Percentiles rank a stretch among this genome's conserved stretches.
These are phyloP conservation scores for Pleurotus djamor DNA, from an alignment of 768 basidiomycete genomes.

Conservation along the genomic window DNA sequence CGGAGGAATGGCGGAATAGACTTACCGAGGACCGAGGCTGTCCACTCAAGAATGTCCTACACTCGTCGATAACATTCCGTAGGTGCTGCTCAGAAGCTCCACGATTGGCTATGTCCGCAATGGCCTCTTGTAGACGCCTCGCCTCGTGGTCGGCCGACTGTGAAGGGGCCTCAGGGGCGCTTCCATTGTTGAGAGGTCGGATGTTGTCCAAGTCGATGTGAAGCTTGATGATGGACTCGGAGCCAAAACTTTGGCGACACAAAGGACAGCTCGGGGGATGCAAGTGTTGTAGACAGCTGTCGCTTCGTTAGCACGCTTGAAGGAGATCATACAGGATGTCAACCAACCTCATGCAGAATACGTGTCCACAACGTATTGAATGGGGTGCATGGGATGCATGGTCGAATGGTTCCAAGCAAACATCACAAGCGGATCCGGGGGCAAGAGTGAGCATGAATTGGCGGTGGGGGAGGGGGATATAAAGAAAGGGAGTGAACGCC, in stretches of 20 bases:
- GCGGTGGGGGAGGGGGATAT: conserved; percentile 23
- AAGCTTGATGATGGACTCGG: conserved; percentile 45
- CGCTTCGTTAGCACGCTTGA: conserved; percentile 2
- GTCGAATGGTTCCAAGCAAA: conserved; percentile 68
- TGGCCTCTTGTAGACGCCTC: conserved; percentile 49
- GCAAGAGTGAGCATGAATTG: conserved; percentile 62
- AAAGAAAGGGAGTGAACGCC: conserved; percentile 19
- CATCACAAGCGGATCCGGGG: conserved; percentile 67
- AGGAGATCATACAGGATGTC: neutral
- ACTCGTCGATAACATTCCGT: conserved; percentile 49
- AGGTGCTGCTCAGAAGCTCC: conserved; percentile 52
- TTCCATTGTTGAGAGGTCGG: conserved; percentile 10
- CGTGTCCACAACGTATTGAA: conserved; percentile 70
- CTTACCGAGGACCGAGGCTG: conserved; percentile 47
- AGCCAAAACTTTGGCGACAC: conserved; percentile 55
- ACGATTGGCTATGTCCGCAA: conserved; percentile 50
- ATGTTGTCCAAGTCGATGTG: conserved; percentile 54
- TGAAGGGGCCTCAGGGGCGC: neutral
- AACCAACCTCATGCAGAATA: conserved; percentile 55
- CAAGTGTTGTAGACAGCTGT: conserved; percentile 56
- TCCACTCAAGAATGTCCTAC: conserved; percentile 41
- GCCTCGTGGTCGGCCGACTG: conserved; percentile 34
- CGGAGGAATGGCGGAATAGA: conserved; percentile 7
- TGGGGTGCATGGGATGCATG: conserved; percentile 54
- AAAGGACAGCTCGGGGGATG: conserved; percentile 55